Evolutionary conservation across 1,139 yeast genomes (phyloP), one percentile per base, ranked within the genome.

Genomic region (Geotrichum histeridarum): DNA sequence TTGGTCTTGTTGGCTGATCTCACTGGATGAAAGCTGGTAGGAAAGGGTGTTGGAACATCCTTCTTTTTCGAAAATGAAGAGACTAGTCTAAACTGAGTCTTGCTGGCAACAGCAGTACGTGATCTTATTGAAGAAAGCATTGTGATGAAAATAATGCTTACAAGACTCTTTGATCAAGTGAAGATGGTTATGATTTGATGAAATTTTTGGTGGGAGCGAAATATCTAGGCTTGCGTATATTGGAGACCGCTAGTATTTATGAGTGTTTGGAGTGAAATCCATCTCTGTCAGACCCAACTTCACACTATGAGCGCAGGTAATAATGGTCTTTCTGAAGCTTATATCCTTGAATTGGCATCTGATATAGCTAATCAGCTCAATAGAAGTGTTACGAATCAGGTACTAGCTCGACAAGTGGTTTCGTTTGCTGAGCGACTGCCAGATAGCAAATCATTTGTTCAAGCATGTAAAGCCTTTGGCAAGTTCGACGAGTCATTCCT

Each of bases 1-100:
- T 69, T 64, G 53, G 74, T 71, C 54, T 69, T 72, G 56, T 65
- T 66, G 35, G 77, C 76, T n/a, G 77, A 72, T 48, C 74, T 64
- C 30, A 63, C 64, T 3, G 77, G 75, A 60, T 74, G 72, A 63
- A 59, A 73, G 49, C 66, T 64, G n/a, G 76, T 69, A 14, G 76
- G 75, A 53, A 72, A 71, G 51, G 68, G 62, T 2, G 64, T 61
- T 33, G 66, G 54, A 27, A 57, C 57, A 22, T 54, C 56, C 47
- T 44, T 50, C 50, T 54, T 57, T 42, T 54, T 57, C 17, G 54
- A 18, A 44, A 54, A 57, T 3, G 59, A 57, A 12, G 57, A 54
- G 1, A 52, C 53, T 7, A 47, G 48, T 18, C 55, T 44, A 42
- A 12, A 27, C 27, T 47, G 32, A 11, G 43, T 35, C 35, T 27